Evolutionary conservation across 768 basidiomycete genomes (phyloP).

Genomic region (Leccinum disarticulatum): DNA sequence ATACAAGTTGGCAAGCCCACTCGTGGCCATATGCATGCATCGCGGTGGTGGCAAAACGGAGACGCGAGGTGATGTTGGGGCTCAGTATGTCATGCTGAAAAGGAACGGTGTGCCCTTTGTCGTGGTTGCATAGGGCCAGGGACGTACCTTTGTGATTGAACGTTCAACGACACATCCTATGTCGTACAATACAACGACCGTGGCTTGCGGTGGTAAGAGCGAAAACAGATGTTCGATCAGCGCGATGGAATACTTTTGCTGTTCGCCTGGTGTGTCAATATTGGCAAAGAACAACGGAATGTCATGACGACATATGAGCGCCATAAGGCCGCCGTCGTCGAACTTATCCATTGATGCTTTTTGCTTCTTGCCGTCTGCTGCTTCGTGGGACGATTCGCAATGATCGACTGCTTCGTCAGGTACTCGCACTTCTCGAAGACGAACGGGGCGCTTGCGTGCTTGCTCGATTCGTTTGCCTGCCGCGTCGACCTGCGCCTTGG

Average conservation of each 20-base stretch:
- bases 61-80: no score
- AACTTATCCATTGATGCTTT: no score
- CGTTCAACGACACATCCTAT: constrained; percentile 27
- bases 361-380: background rate
- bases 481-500: constrained; percentile 22
- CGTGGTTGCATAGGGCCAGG: no score
- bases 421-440: background rate
- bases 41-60: background rate
- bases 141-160: background rate
- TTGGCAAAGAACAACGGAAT: background rate
- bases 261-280: constrained; percentile 7
- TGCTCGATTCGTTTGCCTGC: background rate
- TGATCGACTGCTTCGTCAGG: background rate
- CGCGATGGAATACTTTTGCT: constrained; percentile 5
- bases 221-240: constrained; percentile 32
- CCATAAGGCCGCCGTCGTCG: background rate
- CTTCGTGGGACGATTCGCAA: background rate
- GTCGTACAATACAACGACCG: constrained; percentile 30
- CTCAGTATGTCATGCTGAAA: background rate
- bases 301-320: background rate
- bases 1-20: background rate
- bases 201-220: constrained; percentile 33
- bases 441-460: background rate
- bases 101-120: background rate
- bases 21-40: no score